Evolutionary conservation across 179 eudicot genomes (phyloP).

Genomic region (Amaranthus tricolor): DNA sequence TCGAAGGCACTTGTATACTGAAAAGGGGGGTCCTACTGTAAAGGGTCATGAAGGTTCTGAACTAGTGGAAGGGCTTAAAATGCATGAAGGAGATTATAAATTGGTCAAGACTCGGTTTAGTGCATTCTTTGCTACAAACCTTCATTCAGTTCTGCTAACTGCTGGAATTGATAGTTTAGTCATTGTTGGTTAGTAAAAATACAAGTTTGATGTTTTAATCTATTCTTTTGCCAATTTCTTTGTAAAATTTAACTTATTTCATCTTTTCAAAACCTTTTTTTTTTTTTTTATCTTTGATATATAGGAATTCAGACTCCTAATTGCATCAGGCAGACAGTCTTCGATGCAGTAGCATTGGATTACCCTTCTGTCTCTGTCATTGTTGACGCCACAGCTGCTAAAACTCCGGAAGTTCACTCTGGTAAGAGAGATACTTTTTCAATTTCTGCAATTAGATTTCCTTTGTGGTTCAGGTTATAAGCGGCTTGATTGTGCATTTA

Average conservation of each 20-base stretch:
- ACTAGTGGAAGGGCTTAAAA: conserved; percentile 72
- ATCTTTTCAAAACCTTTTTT: neutral
- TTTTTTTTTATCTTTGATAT: neutral
- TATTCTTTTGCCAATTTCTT: neutral
- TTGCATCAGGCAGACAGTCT: conserved; percentile 89
- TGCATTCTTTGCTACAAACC: conserved; percentile 83
- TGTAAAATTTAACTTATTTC: neutral
- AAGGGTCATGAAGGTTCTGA: conserved; percentile 76
- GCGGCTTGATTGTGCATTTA: neutral
- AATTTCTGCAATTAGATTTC: neutral
- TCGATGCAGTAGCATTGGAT: conserved; percentile 92
- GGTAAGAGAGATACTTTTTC: conserved; percentile 37
- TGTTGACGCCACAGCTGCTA: conserved; percentile 94
- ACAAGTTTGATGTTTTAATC: neutral
- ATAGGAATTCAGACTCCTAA: conserved; percentile 98
- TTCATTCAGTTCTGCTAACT: conserved; percentile 59
- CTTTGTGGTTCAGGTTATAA: neutral
- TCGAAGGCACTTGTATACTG: conserved; percentile 62
- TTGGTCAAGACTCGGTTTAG: conserved; percentile 86
- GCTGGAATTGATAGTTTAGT: conserved; percentile 68
- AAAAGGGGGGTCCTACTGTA: conserved; percentile 56
- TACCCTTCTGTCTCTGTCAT: conserved; percentile 75
- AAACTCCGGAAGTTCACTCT: conserved; percentile 73
- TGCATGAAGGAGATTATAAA: conserved; percentile 72
- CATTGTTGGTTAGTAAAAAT: conserved; percentile 51